Percentiles rank a stretch among this genome's conserved stretches.
phyloP scores from a whole-genome alignment of 805 yeast genomes.

The Monosporozyma aerobia region DNA sequence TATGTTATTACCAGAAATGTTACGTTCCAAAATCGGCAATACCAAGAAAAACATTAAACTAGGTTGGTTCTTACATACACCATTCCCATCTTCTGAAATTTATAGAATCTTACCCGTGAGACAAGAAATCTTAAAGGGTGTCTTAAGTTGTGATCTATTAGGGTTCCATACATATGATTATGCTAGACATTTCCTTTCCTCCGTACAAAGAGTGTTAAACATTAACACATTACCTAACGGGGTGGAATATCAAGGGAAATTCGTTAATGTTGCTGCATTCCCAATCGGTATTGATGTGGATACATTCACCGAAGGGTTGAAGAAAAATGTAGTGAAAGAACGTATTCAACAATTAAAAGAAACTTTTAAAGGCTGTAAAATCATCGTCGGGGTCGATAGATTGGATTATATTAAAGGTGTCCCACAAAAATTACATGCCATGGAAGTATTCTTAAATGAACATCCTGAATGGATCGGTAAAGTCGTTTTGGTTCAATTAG shows the following conservation, averaged over 20 bases:
- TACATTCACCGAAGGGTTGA: slow-evolving; percentile 72
- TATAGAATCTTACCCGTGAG: slow-evolving; percentile 94
- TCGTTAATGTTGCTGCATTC: slow-evolving; percentile 86
- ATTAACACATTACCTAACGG: slow-evolving; percentile 87
- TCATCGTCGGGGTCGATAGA: slow-evolving; percentile 94
- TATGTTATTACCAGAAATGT: slow-evolving; percentile 87
- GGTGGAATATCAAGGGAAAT: slow-evolving; percentile 64
- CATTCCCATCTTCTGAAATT: slow-evolving; percentile 95
- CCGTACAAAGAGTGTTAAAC: slow-evolving; percentile 75
- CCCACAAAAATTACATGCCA: slow-evolving; percentile 93
- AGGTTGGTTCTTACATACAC: slow-evolving; percentile 94
- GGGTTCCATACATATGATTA: slow-evolving; percentile 99
- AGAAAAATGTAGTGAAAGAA: slow-evolving; percentile 48
- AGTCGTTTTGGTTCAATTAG: slow-evolving; percentile 90
- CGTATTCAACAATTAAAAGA: slow-evolving; percentile 57
- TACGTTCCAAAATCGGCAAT: slow-evolving; percentile 46
- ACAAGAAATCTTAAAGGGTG: slow-evolving; percentile 84
- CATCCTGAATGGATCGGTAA: slow-evolving; percentile 99
- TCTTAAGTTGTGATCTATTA: slow-evolving; percentile 83
- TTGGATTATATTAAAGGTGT: slow-evolving; percentile 96
- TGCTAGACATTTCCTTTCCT: slow-evolving; percentile 88
- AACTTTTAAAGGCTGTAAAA: slow-evolving; percentile 66
- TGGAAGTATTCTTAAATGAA: slow-evolving; percentile 81
- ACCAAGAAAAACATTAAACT: slow-evolving; percentile 51
- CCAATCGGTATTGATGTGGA: slow-evolving; percentile 99